These are phyloP conservation scores for Saitozyma podzolica DNA, from an alignment of 768 basidiomycete species.

Conservation along the genomic window DNA sequence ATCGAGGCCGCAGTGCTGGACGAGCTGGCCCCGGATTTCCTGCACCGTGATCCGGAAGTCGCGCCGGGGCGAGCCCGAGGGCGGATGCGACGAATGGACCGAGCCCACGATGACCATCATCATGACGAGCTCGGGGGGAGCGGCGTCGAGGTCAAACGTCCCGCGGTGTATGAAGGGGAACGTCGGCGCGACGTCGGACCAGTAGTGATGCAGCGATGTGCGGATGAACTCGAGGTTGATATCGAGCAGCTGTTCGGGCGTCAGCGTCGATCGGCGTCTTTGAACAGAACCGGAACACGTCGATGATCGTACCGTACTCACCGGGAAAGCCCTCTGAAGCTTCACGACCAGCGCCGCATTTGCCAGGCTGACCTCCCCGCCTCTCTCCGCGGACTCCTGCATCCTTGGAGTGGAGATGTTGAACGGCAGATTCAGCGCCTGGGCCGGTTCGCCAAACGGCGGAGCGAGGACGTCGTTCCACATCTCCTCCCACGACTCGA, in stretches of 20 bases:
- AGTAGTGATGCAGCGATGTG: constrained; percentile 20
- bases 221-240: constrained; percentile 16
- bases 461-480: constrained; percentile 15
- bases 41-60: constrained; percentile 20
- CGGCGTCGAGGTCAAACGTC: constrained; percentile 31
- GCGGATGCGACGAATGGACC: constrained; percentile 3
- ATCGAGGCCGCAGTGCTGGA: constrained; percentile 31
- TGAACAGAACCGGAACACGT: neutral
- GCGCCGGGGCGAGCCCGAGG: neutral
- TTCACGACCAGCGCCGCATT: constrained; percentile 12
- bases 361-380: constrained; percentile 9
- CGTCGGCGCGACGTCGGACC: constrained; percentile 28
- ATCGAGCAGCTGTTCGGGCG: constrained; percentile 13
- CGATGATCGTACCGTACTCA: constrained; percentile 9
- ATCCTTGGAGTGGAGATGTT: constrained; percentile 11
- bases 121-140: constrained; percentile 30
- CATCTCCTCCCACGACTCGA: constrained; percentile 20
- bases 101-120: constrained; percentile 39
- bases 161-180: constrained; percentile 42
- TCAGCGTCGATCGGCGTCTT: neutral
- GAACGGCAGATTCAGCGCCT: constrained; percentile 16
- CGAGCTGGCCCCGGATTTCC: constrained; percentile 24
- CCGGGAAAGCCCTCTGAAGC: constrained; percentile 21
- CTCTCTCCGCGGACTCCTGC: constrained; percentile 32
- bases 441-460: constrained; percentile 21